These are phyloP conservation scores for Cephalotrichum gorgonifer DNA, from an alignment of 2,329 filamentous ascomycete species.

Conservation along the genomic window DNA sequence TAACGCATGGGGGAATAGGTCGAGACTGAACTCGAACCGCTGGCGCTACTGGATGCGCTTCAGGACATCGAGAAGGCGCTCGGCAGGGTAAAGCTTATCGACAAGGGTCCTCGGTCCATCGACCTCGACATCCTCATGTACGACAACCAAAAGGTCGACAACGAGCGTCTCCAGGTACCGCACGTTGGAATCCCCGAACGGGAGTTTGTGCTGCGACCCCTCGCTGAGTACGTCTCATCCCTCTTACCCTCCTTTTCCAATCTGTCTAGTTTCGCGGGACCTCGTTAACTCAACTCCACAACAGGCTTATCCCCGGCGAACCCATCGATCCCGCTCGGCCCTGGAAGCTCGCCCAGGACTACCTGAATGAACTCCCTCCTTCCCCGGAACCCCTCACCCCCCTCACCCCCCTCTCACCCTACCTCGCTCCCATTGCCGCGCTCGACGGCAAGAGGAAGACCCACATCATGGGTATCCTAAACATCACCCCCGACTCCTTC, in stretches of 20 bases:
- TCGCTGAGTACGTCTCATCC: slow-evolving; percentile 55
- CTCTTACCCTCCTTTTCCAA: neutral
- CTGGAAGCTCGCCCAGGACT: slow-evolving; percentile 51
- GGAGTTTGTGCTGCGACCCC: slow-evolving; percentile 84
- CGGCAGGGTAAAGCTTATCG: slow-evolving; percentile 72
- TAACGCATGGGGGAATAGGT: slow-evolving; percentile 54
- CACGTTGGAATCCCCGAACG: slow-evolving; percentile 79
- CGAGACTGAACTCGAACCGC: slow-evolving; percentile 65
- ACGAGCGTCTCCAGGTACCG: slow-evolving; percentile 71
- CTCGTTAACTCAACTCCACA: too few species aligned
- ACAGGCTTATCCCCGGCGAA: slow-evolving; percentile 44
- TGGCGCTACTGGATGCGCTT: slow-evolving; percentile 67
- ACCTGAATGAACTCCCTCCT: slow-evolving; percentile 47
- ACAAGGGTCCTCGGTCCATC: slow-evolving; percentile 91
- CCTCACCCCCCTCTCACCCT: slow-evolving; percentile 42
- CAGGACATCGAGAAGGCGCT: slow-evolving; percentile 75
- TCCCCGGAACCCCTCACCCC: slow-evolving; percentile 42
- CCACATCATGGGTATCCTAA: slow-evolving; percentile 86
- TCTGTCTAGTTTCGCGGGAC: too few species aligned
- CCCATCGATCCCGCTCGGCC: slow-evolving; percentile 41
- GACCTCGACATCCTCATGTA: slow-evolving; percentile 90
- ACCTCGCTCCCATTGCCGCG: slow-evolving; percentile 44
- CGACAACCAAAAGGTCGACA: slow-evolving; percentile 51
- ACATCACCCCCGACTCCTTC: slow-evolving; percentile 93
- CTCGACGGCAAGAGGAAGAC: slow-evolving; percentile 51